A percentile compares a stretch with the other conserved stretches of the same genome.
phyloP scores from a whole-genome alignment of 495 filamentous ascomycete species.

The Neurospora tetraspora region DNA sequence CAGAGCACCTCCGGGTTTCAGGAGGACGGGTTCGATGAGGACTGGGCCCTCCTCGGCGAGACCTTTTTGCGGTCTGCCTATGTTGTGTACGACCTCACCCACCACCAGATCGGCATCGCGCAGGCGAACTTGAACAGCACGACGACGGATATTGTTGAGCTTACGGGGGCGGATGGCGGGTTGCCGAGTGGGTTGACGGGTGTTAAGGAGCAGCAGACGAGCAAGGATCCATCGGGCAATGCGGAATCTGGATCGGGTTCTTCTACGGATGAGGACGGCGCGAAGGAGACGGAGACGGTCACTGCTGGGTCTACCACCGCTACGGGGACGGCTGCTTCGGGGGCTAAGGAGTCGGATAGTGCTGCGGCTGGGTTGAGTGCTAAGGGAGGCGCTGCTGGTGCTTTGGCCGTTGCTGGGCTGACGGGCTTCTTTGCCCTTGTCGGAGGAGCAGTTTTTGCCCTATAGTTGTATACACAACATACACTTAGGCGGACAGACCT shows the following conservation, averaged over 20 bases:
- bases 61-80: slow-evolving; percentile 90
- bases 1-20: slow-evolving; percentile 22
- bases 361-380: not conserved
- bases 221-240: not conserved
- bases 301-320: not conserved
- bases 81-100: slow-evolving; percentile 81
- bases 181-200: slow-evolving; percentile 30
- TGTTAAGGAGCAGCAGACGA: slow-evolving; percentile 21
- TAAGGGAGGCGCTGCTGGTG: slow-evolving; percentile 4
- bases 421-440: slow-evolving; percentile 15
- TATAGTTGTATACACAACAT: slow-evolving; percentile 4
- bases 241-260: not conserved
- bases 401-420: slow-evolving; percentile 10
- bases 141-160: slow-evolving; percentile 35
- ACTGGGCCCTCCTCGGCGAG: slow-evolving; percentile 52
- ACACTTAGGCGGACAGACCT: not conserved
- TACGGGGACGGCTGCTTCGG: not conserved
- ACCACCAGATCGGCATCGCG: slow-evolving; percentile 76
- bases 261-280: not conserved
- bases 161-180: slow-evolving; percentile 22
- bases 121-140: slow-evolving; percentile 77
- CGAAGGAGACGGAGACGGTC: slow-evolving; percentile 1
- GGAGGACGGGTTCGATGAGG: slow-evolving; percentile 9
- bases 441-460: slow-evolving; percentile 16
- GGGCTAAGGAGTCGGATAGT: not conserved